phyloP scores from a whole-genome alignment of 108 stramenopile genomes.

The Pinguiococcus pyrenoidosus region DNA sequence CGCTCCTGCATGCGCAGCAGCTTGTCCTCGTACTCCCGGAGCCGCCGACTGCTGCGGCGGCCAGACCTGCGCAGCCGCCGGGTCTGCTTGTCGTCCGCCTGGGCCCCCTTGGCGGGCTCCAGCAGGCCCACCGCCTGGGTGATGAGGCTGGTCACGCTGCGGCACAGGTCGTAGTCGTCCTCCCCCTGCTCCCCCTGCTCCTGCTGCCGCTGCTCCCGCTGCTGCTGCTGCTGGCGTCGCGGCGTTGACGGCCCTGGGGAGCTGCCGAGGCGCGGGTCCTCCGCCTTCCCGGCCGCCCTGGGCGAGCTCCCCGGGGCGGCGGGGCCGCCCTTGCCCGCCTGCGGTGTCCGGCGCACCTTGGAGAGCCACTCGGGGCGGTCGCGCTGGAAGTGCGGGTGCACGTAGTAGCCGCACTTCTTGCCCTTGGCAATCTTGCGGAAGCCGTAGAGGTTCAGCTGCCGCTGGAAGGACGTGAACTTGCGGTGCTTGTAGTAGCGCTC shows the following conservation, averaged over 20 bases:
- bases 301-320: not conserved
- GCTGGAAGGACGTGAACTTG: constrained; percentile 8
- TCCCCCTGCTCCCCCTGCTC: not conserved
- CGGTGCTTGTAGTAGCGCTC: constrained; percentile 19
- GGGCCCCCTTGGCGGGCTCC: too few species aligned
- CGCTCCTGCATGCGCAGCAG: too few species aligned
- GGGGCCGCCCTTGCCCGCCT: not conserved
- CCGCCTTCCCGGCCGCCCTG: not conserved
- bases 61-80: too few species aligned
- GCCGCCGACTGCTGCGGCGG: too few species aligned
- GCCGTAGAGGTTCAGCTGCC: constrained; percentile 5
- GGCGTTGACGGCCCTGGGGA: not conserved
- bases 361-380: constrained; percentile 17
- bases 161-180: not conserved
- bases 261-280: not conserved
- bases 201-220: not conserved
- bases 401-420: constrained; percentile 17
- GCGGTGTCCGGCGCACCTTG: constrained; percentile 10
- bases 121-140: too few species aligned
- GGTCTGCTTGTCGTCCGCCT: too few species aligned
- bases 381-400: constrained; percentile 17
- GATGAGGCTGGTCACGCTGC: too few species aligned
- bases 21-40: too few species aligned
- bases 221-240: not conserved
- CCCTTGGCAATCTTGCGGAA: not conserved